phyloP scores from a whole-genome alignment of 176 grass and related monocot species.

The Carex cristatella region DNA sequence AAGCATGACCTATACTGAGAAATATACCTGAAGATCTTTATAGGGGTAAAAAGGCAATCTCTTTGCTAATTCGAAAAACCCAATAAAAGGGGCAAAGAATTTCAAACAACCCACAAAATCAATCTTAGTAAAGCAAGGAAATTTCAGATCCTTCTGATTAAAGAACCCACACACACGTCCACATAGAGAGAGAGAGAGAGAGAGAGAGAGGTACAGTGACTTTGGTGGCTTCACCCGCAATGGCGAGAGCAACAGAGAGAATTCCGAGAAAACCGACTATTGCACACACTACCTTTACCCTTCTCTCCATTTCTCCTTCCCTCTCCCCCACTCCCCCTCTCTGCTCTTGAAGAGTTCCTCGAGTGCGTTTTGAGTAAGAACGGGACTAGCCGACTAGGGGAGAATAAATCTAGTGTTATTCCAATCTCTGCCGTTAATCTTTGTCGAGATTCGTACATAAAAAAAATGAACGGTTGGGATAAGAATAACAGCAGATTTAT shows the following conservation, averaged over 20 bases:
- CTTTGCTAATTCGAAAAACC: not conserved
- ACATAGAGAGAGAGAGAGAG: not conserved
- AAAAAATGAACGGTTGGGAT: no score
- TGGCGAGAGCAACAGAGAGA: constrained; percentile 35
- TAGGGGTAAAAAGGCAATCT: not conserved
- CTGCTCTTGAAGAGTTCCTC: not conserved
- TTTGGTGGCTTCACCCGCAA: constrained; percentile 46
- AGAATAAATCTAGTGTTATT: no score
- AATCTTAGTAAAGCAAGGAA: not conserved
- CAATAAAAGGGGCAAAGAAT: not conserved
- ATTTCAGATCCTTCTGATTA: not conserved
- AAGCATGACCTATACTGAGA: not conserved
- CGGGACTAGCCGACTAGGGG: not conserved
- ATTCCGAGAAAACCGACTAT: constrained; percentile 30
- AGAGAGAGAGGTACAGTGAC: constrained; percentile 30
- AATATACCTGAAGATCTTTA: not conserved
- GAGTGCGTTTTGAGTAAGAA: constrained; percentile 1
- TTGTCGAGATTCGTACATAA: no score
- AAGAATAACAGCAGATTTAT: no score
- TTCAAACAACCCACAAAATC: constrained; percentile 16
- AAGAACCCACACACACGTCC: not conserved
- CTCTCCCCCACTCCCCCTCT: not conserved
- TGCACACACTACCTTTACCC: constrained; percentile 29
- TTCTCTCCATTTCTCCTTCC: constrained; percentile 37
- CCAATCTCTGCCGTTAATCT: no score